Evolutionary conservation across 2,329 filamentous ascomycete genomes (phyloP), one percentile per base, ranked within the genome.

Genomic region (Cercospora canescens): DNA sequence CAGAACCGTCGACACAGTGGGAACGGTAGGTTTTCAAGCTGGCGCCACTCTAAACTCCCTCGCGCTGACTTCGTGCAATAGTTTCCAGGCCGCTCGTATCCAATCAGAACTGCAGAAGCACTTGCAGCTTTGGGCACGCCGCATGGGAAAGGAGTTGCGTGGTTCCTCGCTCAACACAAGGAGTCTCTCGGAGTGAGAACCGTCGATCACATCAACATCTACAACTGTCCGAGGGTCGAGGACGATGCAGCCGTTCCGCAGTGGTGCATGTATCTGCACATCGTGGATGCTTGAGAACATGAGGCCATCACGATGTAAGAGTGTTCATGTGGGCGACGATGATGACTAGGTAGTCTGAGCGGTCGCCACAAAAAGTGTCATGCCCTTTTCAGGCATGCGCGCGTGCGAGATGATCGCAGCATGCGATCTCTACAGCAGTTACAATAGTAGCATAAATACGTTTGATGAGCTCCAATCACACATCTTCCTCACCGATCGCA

Each of bases 211-310:
- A 60, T 64, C 26, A 52, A 32, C 2, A 21, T 59, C 24, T 64
- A 52, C 56, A 59, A 30, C 16, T 64, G 62, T 18, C 35, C 45
- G 9, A 50, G 28, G 45, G 5, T 16, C 16, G 26, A 5, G 6
- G 18, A 16, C 8, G 21, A 6, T 6, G n/a, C n/a, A n/a, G n/a
- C n/a, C n/a, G n/a, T n/a, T n/a, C 1, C 35, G 0, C 35, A 45
- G 28, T 62, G 60, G 60, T 62, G 60, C 50, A 55, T 62, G 32
- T 62, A 62, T 35, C 6, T 62, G 30, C 60, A 62, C 26, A 56
- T 62, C n/a, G 24, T 39, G 6, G 48, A 37, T 11, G n/a, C 16
- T 54, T 32, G 26, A 16, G 12, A 11, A 8, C 9, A 30, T 21
- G 50, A 5, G 26, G n/a, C 2, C 8, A n/a, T 8, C 26, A 28